Conservation (phyloP, 768 basidiomycete species). For the Russula virescens region DNA sequence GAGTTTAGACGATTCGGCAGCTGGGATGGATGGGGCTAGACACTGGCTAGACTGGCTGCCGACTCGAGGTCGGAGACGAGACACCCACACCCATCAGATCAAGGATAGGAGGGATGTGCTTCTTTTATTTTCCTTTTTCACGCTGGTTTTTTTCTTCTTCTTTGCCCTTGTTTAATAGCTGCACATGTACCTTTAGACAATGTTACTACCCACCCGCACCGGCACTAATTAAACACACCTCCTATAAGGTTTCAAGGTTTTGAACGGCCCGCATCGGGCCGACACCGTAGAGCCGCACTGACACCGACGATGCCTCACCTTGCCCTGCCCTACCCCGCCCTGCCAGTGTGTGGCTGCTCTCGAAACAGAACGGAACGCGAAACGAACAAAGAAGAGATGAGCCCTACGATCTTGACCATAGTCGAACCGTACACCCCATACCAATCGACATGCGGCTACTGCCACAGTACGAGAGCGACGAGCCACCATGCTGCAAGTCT, state of each 20-base stretch:
- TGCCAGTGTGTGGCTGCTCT: no score
- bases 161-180: slow-evolving; percentile 1
- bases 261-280: slow-evolving; percentile 1
- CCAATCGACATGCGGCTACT: slow-evolving; percentile 18
- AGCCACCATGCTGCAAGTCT: background rate
- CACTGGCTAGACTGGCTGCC: no score
- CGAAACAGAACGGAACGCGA: no score
- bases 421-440: slow-evolving; percentile 3
- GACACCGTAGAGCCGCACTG: background rate
- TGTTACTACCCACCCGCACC: background rate
- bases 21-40: slow-evolving; percentile 79
- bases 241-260: no score
- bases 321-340: background rate
- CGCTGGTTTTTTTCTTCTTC: background rate
- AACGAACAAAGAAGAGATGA: background rate
- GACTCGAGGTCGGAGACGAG: slow-evolving; percentile 25
- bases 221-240: slow-evolving; percentile 12
- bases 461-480: background rate
- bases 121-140: background rate
- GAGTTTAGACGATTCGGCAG: slow-evolving; percentile 80
- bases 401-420: background rate
- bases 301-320: background rate
- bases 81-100: background rate
- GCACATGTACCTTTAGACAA: slow-evolving; percentile 19
- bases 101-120: slow-evolving; percentile 4